Evolutionary conservation across 306 rosid species (phyloP).

Genomic region (Canavalia gladiata): DNA sequence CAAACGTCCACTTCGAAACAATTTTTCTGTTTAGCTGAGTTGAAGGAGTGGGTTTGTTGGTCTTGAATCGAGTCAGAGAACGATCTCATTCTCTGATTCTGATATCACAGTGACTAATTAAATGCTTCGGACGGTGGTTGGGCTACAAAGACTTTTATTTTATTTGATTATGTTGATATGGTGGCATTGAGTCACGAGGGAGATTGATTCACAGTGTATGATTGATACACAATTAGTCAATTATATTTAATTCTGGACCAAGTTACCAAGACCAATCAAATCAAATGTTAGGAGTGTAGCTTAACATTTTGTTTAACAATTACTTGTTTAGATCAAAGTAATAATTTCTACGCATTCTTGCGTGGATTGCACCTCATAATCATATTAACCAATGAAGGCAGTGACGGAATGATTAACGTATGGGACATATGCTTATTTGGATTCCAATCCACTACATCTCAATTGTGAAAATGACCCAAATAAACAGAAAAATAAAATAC

Average conservation of each 20-base stretch:
- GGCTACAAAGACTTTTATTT: background rate
- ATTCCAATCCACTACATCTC: background rate
- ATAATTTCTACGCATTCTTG: constrained; percentile 6
- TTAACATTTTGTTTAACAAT: constrained; percentile 2
- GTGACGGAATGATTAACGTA: constrained; percentile 27
- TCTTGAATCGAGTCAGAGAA: background rate
- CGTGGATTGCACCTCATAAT: constrained; percentile 35
- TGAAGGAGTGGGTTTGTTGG: background rate
- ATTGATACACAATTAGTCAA: background rate
- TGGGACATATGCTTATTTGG: constrained; percentile 28
- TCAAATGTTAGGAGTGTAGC: constrained; percentile 8
- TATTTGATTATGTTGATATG: background rate
- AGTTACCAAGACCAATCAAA: background rate
- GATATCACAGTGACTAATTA: constrained; percentile 5
- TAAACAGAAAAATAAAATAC: background rate
- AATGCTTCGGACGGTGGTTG: constrained; percentile 2
- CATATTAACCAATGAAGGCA: constrained; percentile 4
- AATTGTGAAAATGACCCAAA: background rate
- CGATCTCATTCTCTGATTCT: background rate
- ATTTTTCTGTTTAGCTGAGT: background rate
- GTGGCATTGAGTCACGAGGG: background rate
- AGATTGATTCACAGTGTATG: background rate
- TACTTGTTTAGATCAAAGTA: constrained; percentile 20
- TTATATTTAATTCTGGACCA: background rate
- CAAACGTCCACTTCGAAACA: background rate